phyloP scores from a whole-genome alignment of 192 early-diverging fungal species.

The Lobulomyces angularis region DNA sequence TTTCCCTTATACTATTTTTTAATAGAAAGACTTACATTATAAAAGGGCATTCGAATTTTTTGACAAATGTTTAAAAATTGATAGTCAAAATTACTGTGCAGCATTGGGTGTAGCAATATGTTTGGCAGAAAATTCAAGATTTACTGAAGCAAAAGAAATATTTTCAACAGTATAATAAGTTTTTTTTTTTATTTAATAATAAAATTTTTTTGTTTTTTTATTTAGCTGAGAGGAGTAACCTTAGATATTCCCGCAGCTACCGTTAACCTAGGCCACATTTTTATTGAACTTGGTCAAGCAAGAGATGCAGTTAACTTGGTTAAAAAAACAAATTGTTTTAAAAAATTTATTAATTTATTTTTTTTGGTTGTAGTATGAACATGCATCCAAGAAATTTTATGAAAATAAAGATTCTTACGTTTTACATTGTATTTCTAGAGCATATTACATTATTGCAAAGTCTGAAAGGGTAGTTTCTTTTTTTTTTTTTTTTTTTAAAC shows the following conservation, averaged over 20 bases:
- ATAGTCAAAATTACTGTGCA: constrained; percentile 61
- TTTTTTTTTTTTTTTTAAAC: constrained; percentile 11
- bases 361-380: constrained; percentile 20
- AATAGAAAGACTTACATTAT: constrained; percentile 9
- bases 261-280: constrained; percentile 67
- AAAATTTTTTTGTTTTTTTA: not conserved
- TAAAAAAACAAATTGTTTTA: no score
- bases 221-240: constrained; percentile 40
- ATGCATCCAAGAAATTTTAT: constrained; percentile 17
- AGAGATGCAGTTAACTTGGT: constrained; percentile 63
- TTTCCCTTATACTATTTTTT: constrained; percentile 9
- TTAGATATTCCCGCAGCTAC: constrained; percentile 32
- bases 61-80: constrained; percentile 42
- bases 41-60: constrained; percentile 54
- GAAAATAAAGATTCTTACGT: constrained; percentile 11
- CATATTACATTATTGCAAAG: constrained; percentile 34
- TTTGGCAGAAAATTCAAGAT: constrained; percentile 54
- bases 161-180: constrained; percentile 41
- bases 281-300: constrained; percentile 59
- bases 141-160: constrained; percentile 46
- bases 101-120: constrained; percentile 77
- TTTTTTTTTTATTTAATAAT: not conserved
- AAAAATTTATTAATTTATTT: no score
- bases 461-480: constrained; percentile 18
- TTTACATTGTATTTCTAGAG: constrained; percentile 20